These are phyloP conservation scores for Anacardium occidentale DNA, from an alignment of 345 rosid species.

Conservation along the genomic window DNA sequence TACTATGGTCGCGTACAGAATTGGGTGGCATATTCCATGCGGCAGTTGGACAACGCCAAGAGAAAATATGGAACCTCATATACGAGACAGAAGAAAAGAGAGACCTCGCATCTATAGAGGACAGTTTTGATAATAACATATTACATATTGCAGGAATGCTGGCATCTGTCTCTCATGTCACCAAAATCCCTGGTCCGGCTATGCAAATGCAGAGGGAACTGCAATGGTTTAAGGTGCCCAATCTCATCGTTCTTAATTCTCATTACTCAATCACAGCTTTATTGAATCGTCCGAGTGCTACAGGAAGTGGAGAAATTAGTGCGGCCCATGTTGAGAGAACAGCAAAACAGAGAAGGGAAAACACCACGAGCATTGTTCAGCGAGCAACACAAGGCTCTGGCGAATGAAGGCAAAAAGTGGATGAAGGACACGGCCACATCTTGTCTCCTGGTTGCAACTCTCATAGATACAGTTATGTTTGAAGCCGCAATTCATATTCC, in stretches of 20 bases:
- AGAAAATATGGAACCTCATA: neutral
- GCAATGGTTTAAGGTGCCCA: neutral
- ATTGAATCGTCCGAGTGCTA: too few species aligned
- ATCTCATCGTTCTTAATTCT: neutral
- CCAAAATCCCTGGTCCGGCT: neutral
- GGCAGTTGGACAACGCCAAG: neutral
- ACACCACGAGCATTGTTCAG: neutral
- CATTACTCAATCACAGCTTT: neutral
- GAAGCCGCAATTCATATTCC: neutral
- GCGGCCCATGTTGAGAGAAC: neutral
- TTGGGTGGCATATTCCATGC: neutral
- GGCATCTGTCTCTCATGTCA: neutral
- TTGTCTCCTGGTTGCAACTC: neutral
- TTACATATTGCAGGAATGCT: neutral
- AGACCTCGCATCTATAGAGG: neutral
- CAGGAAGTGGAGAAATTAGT: neutral
- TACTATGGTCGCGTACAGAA: neutral
- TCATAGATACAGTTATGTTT: neutral
- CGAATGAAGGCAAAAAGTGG: neutral
- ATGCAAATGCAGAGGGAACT: neutral
- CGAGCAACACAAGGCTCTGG: neutral
- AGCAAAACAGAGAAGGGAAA: neutral
- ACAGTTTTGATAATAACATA: neutral
- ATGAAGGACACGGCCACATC: neutral
- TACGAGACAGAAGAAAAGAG: neutral